Conservation (phyloP, 2,329 filamentous ascomycete genomes). For the Aspergillus clavatus region DNA sequence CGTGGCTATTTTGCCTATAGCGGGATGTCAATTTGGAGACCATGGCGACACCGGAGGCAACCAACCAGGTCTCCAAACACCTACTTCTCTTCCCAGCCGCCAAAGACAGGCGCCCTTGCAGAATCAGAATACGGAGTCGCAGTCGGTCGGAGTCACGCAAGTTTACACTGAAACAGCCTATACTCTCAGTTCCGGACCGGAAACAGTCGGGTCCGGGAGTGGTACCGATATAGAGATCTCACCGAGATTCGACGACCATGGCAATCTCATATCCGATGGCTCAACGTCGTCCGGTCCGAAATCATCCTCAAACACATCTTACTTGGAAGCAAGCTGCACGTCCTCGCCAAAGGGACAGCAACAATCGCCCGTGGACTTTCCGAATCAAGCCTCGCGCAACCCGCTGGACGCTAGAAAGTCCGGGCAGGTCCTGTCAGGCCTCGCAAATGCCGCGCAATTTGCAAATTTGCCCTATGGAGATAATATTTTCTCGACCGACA, state of each 20-base stretch:
- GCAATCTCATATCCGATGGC: slow-evolving; percentile 30
- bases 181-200: slow-evolving; percentile 4
- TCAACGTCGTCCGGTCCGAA: slow-evolving; percentile 34
- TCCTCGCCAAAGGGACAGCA: slow-evolving; percentile 23
- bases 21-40: not conserved
- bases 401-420: slow-evolving; percentile 15
- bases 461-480: slow-evolving; percentile 14
- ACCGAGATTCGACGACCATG: slow-evolving; percentile 28
- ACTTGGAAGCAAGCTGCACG: slow-evolving; percentile 26
- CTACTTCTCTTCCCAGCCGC: slow-evolving; percentile 23
- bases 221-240: slow-evolving; percentile 32
- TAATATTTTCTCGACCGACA: slow-evolving; percentile 14
- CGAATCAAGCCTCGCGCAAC: slow-evolving; percentile 8
- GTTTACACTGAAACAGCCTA: slow-evolving; percentile 9
- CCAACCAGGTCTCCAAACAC: slow-evolving; percentile 3
- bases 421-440: slow-evolving; percentile 11
- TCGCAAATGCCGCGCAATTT: slow-evolving; percentile 13
- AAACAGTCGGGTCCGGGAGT: slow-evolving; percentile 6
- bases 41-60: slow-evolving; percentile 1
- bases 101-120: slow-evolving; percentile 14
- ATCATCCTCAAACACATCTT: slow-evolving; percentile 35
- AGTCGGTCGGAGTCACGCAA: not conserved
- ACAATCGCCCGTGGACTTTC: slow-evolving; percentile 10
- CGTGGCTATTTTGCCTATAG: not conserved
- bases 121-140: not conserved